Evolutionary conservation across 371 early-diverging fungal genomes (phyloP), one percentile per base, ranked within the genome.

Genomic region (Mucor velutinosus): DNA sequence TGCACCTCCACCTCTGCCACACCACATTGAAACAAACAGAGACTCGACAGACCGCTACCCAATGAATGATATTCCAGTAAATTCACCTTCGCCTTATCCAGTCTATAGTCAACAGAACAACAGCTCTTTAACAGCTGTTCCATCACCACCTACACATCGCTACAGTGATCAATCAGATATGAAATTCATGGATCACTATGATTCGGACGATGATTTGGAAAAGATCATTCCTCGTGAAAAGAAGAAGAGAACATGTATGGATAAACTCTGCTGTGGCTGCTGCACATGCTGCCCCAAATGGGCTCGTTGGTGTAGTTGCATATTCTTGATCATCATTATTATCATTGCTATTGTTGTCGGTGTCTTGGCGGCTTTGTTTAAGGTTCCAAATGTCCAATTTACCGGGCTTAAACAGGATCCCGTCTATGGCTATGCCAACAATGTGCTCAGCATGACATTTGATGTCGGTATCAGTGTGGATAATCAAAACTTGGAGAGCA

Each of bases 401-500:
- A 72, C 74, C 21, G 80, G 79, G 33, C 65, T 80, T 12, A 58
- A 72, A 33, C 74, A 71, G 11, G 66, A 75, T 15, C 80, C 81
- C 15, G 35, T 27, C 8, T 37, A 58, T 29, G 17, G 65, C 49
- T 58, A 47, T 6, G 17, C 53, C 0, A 53, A 65, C n/a, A 58
- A 63, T 53, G 62, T 64, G 7, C 60, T 79, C 56, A 73, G 57
- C 32, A 78, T 78, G 37, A 74, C 66, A 10, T 76, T 78, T 51
- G 69, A 62, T 53, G 51, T 83, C 4, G 66, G 76, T 55, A 85
- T 88, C 35, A 69, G 67, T 21, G 84, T 88, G 57, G 49, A 77
- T 37, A 88, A 88, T 66, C 86, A 78, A 23, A 88, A 88, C 61
- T 75, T 85, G 58, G 73, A 82, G 64, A 77, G 85, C 17, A 74